These are phyloP conservation scores for Yarrowia porcina DNA, from an alignment of 805 yeast species.

Conservation along the genomic window DNA sequence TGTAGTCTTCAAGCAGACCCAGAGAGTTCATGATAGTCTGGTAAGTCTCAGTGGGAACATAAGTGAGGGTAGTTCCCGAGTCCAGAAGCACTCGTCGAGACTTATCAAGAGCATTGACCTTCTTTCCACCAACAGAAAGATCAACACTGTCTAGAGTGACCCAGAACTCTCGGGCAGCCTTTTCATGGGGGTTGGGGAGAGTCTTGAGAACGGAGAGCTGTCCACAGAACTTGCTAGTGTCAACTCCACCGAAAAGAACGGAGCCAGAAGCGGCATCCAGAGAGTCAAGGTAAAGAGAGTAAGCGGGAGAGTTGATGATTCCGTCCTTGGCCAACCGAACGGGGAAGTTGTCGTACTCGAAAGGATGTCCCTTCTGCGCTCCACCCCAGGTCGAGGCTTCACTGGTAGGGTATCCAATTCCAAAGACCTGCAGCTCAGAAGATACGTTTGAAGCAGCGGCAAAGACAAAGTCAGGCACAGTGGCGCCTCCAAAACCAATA, in stretches of 20 bases:
- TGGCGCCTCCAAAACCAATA: slow-evolving; percentile 47
- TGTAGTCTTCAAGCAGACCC: slow-evolving; percentile 17
- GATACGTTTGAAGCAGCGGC: slow-evolving; percentile 26
- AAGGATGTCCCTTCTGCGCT: not conserved
- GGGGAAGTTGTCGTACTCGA: slow-evolving; percentile 36
- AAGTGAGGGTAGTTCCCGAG: slow-evolving; percentile 1
- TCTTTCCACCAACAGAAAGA: slow-evolving; percentile 35
- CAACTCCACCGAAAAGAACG: slow-evolving; percentile 65
- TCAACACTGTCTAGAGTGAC: slow-evolving; percentile 26
- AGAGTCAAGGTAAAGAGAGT: slow-evolving; percentile 49
- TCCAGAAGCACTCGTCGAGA: slow-evolving; percentile 59
- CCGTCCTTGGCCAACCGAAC: slow-evolving; percentile 41
- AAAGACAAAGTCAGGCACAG: slow-evolving; percentile 38
- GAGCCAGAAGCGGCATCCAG: slow-evolving; percentile 42
- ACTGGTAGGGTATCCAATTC: slow-evolving; percentile 28
- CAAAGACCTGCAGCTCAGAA: slow-evolving; percentile 27
- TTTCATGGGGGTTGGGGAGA: slow-evolving; percentile 19
- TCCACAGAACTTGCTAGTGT: slow-evolving; percentile 57
- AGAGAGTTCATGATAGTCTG: not conserved
- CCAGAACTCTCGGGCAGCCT: not conserved
- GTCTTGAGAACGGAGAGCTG: slow-evolving; percentile 37
- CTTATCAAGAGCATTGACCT: slow-evolving; percentile 32
- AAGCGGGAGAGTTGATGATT: slow-evolving; percentile 41
- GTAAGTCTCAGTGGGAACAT: not conserved
- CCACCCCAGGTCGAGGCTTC: not conserved